Evolutionary conservation across 2,329 filamentous ascomycete species (phyloP), one percentile per base, ranked within the genome.

Genomic region (Fusarium phyllophilum): DNA sequence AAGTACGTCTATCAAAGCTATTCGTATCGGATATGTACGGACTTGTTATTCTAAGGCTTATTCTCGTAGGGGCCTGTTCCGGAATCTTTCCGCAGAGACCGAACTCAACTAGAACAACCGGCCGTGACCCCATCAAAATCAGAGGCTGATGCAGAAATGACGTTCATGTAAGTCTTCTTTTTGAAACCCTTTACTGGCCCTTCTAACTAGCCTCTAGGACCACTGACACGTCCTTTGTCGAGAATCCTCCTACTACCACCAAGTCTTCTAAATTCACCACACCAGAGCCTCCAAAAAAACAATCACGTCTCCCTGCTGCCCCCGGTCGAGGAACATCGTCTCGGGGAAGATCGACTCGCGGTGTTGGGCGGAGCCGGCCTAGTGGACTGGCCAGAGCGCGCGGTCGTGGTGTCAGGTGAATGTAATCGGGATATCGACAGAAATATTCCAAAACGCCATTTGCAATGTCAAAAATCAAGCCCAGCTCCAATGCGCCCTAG

Each of bases 211-310:
- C 45, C 48, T 52, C 29, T 63, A 96, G 93, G 88, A 97, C 95
- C 31, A 97, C 94, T 17, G 95, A 97, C 79, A 97, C 93, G 11
- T 94, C 94, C 4, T 98, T 97, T 79, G 90, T 97, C 63, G 94
- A 97, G 39, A 94, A 97, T 77, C 95, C 95, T 13, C 83, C 88
- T 5, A 84, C 85, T n/a, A 84, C 88, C 20, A 86, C 86, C 31
- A 90, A 86, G 76, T 81, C 86, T 24, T 82, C 86, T 33, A 88
- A 84, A 69, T 86, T 85, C 72, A 80, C 83, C 34, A 84, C 83
- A 12, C 81, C 86, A 12, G 84, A 79, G 62, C 51, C 76, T 36
- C 60, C 59, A 20, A 54, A 52, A 44, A 85, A 82, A 52, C 84
- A 85, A 66, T 88, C 88, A 14, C 86, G 86, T 46, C 79, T 88